A percentile compares a stretch with the other conserved stretches of the same genome.
These are phyloP conservation scores for Yamadazyma dushanensis DNA, from an alignment of 1,139 yeast genomes.

Conservation along the genomic window DNA sequence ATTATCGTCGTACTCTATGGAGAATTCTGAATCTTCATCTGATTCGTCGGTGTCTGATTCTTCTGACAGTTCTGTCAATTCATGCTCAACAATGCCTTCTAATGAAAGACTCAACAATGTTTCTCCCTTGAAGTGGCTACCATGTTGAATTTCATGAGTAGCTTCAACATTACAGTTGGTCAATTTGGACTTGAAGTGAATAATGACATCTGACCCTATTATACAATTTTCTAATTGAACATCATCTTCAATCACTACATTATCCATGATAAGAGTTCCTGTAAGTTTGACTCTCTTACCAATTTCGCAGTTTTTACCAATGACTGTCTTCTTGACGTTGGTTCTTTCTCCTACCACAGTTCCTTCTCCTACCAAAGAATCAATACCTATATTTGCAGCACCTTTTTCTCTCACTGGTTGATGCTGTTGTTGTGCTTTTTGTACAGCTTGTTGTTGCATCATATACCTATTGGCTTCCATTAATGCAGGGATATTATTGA, in stretches of 20 bases:
- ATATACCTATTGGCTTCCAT: conserved; percentile 88
- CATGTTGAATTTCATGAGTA: conserved; percentile 60
- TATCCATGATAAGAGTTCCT: conserved; percentile 78
- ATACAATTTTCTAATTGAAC: conserved; percentile 87
- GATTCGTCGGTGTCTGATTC: conserved; percentile 23
- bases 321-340: conserved; percentile 76
- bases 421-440: conserved; percentile 33
- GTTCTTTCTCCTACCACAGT: conserved; percentile 73
- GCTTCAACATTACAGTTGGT: conserved; percentile 87
- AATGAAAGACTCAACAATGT: conserved; percentile 66
- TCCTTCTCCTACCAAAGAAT: conserved; percentile 68
- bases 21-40: conserved; percentile 29
- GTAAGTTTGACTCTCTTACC: conserved; percentile 88
- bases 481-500: conserved; percentile 75
- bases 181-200: conserved; percentile 61
- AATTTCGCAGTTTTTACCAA: conserved; percentile 73
- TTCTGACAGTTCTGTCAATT: conserved; percentile 23
- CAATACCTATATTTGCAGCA: conserved; percentile 85
- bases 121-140: conserved; percentile 78
- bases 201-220: conserved; percentile 65
- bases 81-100: conserved; percentile 48
- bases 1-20: conserved; percentile 49
- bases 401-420: conserved; percentile 47
- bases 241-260: conserved; percentile 76
- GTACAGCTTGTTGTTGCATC: conserved; percentile 51